Percentiles rank a stretch among this genome's conserved stretches.
Evolutionary conservation across 495 filamentous ascomycete species (phyloP).

Genomic region (Letharia lupina): DNA sequence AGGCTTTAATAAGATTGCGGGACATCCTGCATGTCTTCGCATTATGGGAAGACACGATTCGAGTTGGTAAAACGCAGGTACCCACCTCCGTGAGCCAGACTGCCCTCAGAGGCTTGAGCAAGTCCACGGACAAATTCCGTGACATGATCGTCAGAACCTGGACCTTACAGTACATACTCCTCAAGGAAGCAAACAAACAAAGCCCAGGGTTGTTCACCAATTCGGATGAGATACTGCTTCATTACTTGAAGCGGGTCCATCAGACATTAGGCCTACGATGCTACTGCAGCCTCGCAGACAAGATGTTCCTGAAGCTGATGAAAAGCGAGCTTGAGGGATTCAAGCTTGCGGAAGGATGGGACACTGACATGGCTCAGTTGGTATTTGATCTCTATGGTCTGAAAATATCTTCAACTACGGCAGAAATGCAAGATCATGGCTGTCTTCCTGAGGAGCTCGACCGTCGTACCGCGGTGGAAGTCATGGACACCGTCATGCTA

Average conservation of each 20-base stretch:
- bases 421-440: conserved; percentile 63
- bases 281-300: conserved; percentile 75
- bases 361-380: conserved; percentile 73
- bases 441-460: conserved; percentile 68
- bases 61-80: conserved; percentile 54
- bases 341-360: conserved; percentile 57
- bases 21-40: conserved; percentile 69
- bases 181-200: conserved; percentile 67
- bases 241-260: conserved; percentile 71
- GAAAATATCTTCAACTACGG: conserved; percentile 61
- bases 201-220: conserved; percentile 52
- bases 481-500: conserved; percentile 73
- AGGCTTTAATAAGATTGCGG: conserved; percentile 54
- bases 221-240: conserved; percentile 59
- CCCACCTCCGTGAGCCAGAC: conserved; percentile 36
- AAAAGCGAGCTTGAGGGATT: conserved; percentile 66
- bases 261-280: conserved; percentile 76
- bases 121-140: conserved; percentile 62
- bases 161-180: conserved; percentile 65
- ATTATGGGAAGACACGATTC: conserved; percentile 72
- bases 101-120: conserved; percentile 38
- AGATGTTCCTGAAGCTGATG: conserved; percentile 81
- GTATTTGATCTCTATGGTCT: conserved; percentile 84
- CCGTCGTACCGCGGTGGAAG: conserved; percentile 60
- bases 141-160: conserved; percentile 87